Evolutionary conservation across 2,329 filamentous ascomycete species (phyloP).

Genomic region (Trichocomaceae sp.): DNA sequence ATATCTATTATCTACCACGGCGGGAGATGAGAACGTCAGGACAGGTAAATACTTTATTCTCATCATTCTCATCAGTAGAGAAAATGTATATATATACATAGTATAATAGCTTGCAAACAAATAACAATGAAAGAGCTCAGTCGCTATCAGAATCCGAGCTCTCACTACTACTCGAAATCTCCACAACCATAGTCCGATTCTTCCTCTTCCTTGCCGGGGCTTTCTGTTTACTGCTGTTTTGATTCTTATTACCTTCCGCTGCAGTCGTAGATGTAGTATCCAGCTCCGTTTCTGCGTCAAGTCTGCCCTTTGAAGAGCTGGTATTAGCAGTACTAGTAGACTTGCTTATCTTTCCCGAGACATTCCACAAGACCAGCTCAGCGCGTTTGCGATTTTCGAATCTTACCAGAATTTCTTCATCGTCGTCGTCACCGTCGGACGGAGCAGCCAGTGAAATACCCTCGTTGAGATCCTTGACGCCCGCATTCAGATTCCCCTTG

Average conservation of each 20-base stretch:
- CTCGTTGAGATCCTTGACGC: slow-evolving; percentile 22
- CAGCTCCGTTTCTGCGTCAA: slow-evolving; percentile 4
- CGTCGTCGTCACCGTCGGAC: slow-evolving; percentile 9
- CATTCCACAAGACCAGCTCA: slow-evolving; percentile 30
- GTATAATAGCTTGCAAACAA: background rate
- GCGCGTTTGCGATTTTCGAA: slow-evolving; percentile 33
- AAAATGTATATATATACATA: background rate
- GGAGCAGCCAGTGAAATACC: slow-evolving; percentile 11
- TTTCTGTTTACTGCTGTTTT: slow-evolving; percentile 13
- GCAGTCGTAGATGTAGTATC: slow-evolving; percentile 2
- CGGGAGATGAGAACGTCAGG: no score
- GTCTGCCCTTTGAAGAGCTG: slow-evolving; percentile 17
- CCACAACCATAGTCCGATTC: slow-evolving; percentile 37
- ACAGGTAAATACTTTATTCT: no score
- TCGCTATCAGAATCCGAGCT: slow-evolving; percentile 23
- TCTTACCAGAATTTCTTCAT: slow-evolving; percentile 24
- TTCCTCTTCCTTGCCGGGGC: slow-evolving; percentile 29
- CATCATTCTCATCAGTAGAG: no score
- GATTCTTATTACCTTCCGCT: background rate
- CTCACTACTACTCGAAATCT: slow-evolving; percentile 38
- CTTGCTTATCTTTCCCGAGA: slow-evolving; percentile 15
- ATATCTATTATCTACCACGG: no score
- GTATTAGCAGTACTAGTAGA: background rate
- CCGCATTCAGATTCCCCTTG: slow-evolving; percentile 22
- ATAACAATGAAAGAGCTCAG: background rate